These are phyloP conservation scores for Mortierella hygrophila DNA, from an alignment of 192 early-diverging fungal species.

Conservation along the genomic window DNA sequence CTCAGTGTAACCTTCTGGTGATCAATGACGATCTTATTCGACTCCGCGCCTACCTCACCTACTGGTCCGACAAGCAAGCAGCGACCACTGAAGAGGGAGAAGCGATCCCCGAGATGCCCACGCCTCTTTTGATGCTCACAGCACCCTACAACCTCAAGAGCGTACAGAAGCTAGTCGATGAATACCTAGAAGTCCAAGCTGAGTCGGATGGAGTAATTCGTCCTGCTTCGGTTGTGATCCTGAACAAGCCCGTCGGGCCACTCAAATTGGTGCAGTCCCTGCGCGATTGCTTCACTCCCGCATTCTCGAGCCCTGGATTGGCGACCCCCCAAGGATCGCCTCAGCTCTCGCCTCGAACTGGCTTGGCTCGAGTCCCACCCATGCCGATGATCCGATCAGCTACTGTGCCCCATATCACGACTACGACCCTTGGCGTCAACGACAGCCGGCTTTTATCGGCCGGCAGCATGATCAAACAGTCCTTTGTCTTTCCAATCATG, in stretches of 20 bases:
- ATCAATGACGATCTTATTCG: slow-evolving; percentile 43
- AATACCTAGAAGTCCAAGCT: slow-evolving; percentile 36
- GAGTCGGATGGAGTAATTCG: slow-evolving; percentile 25
- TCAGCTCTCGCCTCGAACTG: not conserved
- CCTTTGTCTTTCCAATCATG: slow-evolving; percentile 27
- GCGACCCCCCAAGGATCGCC: slow-evolving; percentile 48
- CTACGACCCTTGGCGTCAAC: slow-evolving; percentile 24
- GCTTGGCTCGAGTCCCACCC: not conserved
- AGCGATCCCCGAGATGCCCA: slow-evolving; percentile 13
- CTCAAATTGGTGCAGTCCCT: slow-evolving; percentile 45
- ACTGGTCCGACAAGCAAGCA: slow-evolving; percentile 30
- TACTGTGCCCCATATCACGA: slow-evolving; percentile 38
- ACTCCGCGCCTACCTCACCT: slow-evolving; percentile 29
- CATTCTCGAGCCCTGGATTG: slow-evolving; percentile 25
- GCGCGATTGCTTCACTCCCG: slow-evolving; percentile 52
- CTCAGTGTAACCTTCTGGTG: slow-evolving; percentile 37
- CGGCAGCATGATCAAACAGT: slow-evolving; percentile 28
- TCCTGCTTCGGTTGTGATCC: slow-evolving; percentile 38
- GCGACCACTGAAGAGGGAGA: not conserved
- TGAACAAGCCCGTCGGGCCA: slow-evolving; percentile 49
- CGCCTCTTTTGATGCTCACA: slow-evolving; percentile 35
- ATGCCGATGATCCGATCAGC: slow-evolving; percentile 39
- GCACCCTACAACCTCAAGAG: slow-evolving; percentile 25
- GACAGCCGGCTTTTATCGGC: slow-evolving; percentile 32
- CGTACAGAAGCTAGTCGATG: slow-evolving; percentile 30